These are phyloP conservation scores for Epichloe bromicola DNA, from an alignment of 2,329 filamentous ascomycete genomes.

Conservation along the genomic window DNA sequence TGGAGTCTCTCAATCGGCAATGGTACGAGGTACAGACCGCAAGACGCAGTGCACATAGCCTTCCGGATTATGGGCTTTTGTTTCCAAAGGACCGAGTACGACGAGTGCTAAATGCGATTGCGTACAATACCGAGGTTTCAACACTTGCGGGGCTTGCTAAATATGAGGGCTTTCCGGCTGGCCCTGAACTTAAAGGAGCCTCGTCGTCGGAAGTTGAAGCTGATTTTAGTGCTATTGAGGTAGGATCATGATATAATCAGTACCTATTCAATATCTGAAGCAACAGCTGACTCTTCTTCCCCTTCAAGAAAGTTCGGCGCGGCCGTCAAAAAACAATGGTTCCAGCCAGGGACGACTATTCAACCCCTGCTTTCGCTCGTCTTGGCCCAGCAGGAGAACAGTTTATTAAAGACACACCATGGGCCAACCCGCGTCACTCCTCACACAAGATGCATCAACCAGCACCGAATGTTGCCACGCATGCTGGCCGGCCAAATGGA, in stretches of 20 bases:
- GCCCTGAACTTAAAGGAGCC: constrained; percentile 68
- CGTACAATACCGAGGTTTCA: constrained; percentile 92
- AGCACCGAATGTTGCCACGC: constrained; percentile 14
- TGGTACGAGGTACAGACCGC: constrained; percentile 92
- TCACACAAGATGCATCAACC: constrained; percentile 39
- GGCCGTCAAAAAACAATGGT: constrained; percentile 24
- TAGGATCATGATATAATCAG: constrained; percentile 23
- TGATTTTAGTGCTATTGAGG: constrained; percentile 80
- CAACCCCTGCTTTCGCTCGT: constrained; percentile 34
- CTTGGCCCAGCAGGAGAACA: constrained; percentile 65
- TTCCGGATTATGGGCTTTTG: constrained; percentile 69
- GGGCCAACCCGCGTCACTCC: constrained; percentile 84
- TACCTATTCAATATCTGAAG: background rate
- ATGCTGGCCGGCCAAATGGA: constrained; percentile 8
- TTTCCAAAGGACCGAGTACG: constrained; percentile 67
- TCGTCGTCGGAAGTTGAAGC: constrained; percentile 65
- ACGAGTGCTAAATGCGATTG: constrained; percentile 71
- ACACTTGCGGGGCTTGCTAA: constrained; percentile 84
- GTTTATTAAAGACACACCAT: constrained; percentile 79
- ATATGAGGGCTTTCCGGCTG: constrained; percentile 90
- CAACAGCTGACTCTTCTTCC: constrained; percentile 9
- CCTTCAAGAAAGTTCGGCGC: constrained; percentile 20
- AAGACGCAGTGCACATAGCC: constrained; percentile 65
- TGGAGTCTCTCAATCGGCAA: constrained; percentile 72
- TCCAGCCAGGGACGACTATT: constrained; percentile 33